Base-by-base conservation (phyloP, 345 rosid species). In the Pistacia atlantica region DNA sequence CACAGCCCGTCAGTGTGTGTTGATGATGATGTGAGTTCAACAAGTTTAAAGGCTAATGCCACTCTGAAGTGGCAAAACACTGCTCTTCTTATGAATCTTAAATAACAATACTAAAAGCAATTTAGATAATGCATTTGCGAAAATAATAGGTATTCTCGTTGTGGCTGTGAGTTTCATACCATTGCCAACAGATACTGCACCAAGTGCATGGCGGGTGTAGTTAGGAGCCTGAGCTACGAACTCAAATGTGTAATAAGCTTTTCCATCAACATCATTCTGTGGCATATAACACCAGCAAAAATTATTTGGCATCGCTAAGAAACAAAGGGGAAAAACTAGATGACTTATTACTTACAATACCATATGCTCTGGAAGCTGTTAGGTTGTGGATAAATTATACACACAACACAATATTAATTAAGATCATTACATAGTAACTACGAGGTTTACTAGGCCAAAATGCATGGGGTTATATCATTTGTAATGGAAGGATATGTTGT, bases 181-280 rank as follows among this genome's bases (percentile, higher is more conserved):
- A 51, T 90, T 93, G 80, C 90, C 91, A 54, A 92, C 89, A 12
- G 90, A 77, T 77, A 95, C 79, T 69, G 90, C 69, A 56, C 98
- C 88, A 9, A 90, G 90, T 51, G 97, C 99, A 79, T 95, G 99
- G 46, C 99, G 95, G 4, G 89, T 92, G 72, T 79, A 93, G 89
- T 92, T 95, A 81, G 96, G 96, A 56, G 98, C 97, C 75, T 86
- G 88, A 77, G 87, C 93, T 65, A 90, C 67, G 77, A 93, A 93
- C 91, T 95, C 99, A 67, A 95, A 86, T 68, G 89, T 86, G 80
- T 92, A 95, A 80, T 93, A 92, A 38, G 85, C 77, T 86, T 88
- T 90, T 60, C 97, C 98, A 63, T 95, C 97, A 1, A 79, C 92
- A 49, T 90, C 93, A 54, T 88, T 93, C 98, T 95, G 91, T 72